Conservation (phyloP, 2,329 filamentous ascomycete species). For the Diaporthe citriasiana region DNA sequence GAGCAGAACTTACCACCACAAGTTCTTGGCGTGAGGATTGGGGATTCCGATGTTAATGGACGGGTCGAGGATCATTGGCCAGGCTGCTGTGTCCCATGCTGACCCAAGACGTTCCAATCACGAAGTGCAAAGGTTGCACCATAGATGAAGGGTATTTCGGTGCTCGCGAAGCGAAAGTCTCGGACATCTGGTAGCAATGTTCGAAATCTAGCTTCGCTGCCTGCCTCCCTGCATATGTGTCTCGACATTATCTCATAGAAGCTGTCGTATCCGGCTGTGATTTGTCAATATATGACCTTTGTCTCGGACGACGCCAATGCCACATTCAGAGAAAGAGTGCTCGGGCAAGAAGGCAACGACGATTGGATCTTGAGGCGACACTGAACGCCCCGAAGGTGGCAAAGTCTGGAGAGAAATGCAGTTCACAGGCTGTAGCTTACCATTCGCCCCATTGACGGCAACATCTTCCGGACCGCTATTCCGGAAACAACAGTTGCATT, state of each 20-base stretch:
- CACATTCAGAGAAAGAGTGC: not conserved
- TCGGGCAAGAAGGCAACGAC: not conserved
- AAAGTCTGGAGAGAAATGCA: too few species aligned
- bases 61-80: not conserved
- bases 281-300: not conserved
- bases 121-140: not conserved
- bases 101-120: not conserved
- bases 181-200: not conserved
- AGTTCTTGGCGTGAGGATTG: not conserved
- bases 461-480: too few species aligned
- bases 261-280: not conserved
- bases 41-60: not conserved
- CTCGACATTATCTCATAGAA: not conserved
- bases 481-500: not conserved
- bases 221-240: too few species aligned
- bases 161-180: not conserved
- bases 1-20: not conserved
- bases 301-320: not conserved
- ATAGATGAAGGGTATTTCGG: not conserved
- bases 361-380: not conserved
- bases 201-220: rapidly evolving
- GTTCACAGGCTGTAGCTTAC: not conserved
- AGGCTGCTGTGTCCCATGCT: not conserved
- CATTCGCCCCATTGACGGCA: not conserved
- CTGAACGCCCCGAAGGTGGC: not conserved